Evolutionary conservation across 345 rosid genomes (phyloP).

Genomic region (Populus tremula): DNA sequence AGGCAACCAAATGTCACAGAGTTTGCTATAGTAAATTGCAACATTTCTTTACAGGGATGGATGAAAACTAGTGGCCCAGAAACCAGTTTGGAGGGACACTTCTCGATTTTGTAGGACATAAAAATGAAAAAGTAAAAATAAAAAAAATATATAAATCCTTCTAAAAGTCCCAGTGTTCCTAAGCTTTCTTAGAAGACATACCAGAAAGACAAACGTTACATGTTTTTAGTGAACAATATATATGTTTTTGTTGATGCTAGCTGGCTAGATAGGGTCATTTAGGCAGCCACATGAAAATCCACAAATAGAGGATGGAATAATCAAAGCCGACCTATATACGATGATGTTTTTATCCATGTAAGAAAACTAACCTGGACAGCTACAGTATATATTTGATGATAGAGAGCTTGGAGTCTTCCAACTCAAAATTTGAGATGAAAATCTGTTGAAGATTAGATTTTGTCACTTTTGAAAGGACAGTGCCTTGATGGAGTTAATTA

Average conservation of each 20-base stretch:
- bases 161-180: not conserved
- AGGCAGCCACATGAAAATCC: not conserved
- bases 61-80: conserved; percentile 14
- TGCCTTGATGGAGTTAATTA: too few relatives aligned
- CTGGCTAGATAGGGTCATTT: not conserved
- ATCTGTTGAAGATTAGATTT: too few relatives aligned
- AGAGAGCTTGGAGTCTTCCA: not conserved
- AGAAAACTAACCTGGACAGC: not conserved
- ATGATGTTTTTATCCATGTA: not conserved
- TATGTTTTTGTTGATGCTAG: not conserved
- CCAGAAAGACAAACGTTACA: conserved; percentile 9
- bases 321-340: not conserved
- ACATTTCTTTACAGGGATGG: conserved; percentile 15
- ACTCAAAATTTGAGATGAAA: not conserved
- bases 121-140: not conserved
- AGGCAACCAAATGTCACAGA: conserved; percentile 19
- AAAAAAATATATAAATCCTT: conserved; percentile 3
- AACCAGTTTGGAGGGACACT: conserved; percentile 9
- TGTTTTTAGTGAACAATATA: not conserved
- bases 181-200: conserved; percentile 1
- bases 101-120: conserved; percentile 20
- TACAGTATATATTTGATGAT: not conserved
- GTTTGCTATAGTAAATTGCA: not conserved
- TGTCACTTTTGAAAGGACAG: too few relatives aligned
- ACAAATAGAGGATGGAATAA: not conserved